Conservation (phyloP, 345 rosid genomes). For the Eucalyptus marginata region DNA sequence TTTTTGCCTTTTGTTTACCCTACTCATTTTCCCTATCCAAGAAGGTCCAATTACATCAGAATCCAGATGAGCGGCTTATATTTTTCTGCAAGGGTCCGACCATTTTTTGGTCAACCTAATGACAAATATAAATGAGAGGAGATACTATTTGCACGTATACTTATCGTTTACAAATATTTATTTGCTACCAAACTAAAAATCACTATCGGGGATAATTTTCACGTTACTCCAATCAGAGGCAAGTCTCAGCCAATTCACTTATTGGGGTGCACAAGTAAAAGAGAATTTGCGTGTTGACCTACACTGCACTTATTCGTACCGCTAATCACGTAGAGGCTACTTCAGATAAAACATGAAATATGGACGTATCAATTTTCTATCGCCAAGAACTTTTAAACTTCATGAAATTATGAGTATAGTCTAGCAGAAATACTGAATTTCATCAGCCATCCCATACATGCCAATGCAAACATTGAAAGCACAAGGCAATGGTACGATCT, state of each 20-base stretch:
- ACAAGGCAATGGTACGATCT: not conserved
- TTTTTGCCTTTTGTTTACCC: not conserved
- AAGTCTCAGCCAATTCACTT: not conserved
- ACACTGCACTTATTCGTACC: not conserved
- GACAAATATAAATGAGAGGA: not conserved
- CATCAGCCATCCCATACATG: not conserved
- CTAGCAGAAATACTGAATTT: not conserved
- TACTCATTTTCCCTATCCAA: not conserved
- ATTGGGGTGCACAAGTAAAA: not conserved
- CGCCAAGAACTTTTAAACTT: not conserved
- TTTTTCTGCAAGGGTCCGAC: not conserved
- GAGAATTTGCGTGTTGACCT: not conserved
- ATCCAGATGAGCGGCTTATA: not conserved
- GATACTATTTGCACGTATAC: not conserved
- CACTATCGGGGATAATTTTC: not conserved
- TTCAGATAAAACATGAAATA: not conserved
- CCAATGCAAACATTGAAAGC: not conserved
- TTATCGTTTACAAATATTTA: not conserved
- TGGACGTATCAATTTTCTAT: not conserved
- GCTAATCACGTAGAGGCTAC: not conserved
- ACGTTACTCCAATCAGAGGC: not conserved
- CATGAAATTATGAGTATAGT: not conserved
- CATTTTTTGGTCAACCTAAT: not conserved
- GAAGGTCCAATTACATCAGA: not conserved
- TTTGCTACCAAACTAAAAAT: not conserved